Base-by-base conservation (phyloP, 2,329 filamentous ascomycete species). In the Aspergillus pseudoviridinutans region DNA sequence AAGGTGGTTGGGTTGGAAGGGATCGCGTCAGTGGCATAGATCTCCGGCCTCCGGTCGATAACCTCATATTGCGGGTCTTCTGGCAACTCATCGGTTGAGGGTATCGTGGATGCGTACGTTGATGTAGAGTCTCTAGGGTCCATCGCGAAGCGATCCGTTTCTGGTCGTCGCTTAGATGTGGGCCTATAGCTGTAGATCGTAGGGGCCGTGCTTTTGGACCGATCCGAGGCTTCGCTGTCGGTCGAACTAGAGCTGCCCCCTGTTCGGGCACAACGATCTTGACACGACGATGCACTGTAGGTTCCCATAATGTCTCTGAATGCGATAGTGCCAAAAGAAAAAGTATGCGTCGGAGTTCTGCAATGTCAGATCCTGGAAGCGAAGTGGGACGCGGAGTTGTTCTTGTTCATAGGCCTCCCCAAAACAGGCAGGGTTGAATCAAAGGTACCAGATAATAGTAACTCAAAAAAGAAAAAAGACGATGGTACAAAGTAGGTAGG, bases 1-100 rank as follows among this genome's bases (percentile, higher is more conserved):
- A 97, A 97, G 64, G 92, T 88, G 58, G 87, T 82, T 3, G 93
- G 89, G 1, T 88, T 92, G 1, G 92, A 91, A 10, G 92, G 84
- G 28, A 90, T 82, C 35, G 90, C 85, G 61, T 88, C 84, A 62
- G 83, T 78, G 62, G 87, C 82, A 59, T 87, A 82, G 47, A 84
- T 76, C 53, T 88, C 86, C 64, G 84, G 82, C 57, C 80, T 72
- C 49, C 78, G 72, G 4, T 75, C 70, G 7, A 76, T 72, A 9
- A 79, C 77, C 49, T 84, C 78, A 64, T 83, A 85, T 52, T 74
- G 79, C 24, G 81, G 76, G 47, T 80, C 76, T 51, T 81, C 76
- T 17, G 74, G 63, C 20, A 77, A 75, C 20, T 87, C 85, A 47
- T 85, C 80, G 47, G 84, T 80, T 3, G 87, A 90, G 32, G 83